Base-by-base conservation (phyloP, 768 basidiomycete species). In the Boletus rubescentipes region DNA sequence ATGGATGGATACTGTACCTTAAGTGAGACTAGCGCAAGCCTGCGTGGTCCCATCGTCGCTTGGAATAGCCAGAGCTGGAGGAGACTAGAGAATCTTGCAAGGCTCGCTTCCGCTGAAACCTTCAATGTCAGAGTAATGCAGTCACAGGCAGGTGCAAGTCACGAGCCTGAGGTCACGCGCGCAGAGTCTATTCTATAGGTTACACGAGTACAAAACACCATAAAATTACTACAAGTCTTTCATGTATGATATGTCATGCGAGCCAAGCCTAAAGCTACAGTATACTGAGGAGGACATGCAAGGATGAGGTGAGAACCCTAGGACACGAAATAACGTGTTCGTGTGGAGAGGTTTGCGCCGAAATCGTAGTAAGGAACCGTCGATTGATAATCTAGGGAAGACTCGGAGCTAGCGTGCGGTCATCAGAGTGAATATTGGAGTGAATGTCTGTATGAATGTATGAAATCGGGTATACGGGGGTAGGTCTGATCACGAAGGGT, bases 401-500 rank as follows among this genome's bases (percentile, higher is more conserved):
- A 30, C 39, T 41, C 34, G 45, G 39, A 10, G 46, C 9, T 50
- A 40, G 44, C 18, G 38, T 47, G 40, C 34, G 36, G 36, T 20
- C 16, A 31, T 63, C 57, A 15, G 50, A 37, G 31, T 53, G 51
- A 34, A 48, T 15, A 37, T 58, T 54, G 34, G 58, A 35, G n/a
- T 67, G 51, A 40, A 46, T 39, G n/a, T 52, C 30, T 26, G 40
- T 12, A n/a, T 54, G 61, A 41, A 51, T 14, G 43, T 67, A 70
- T 20, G 68, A 59, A 23, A 49, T 38, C 0, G 69, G 69, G 45
- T 70, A 72, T 37, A 64, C 20, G 8, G 69, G 64, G 20, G 55
- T 71, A 9, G 69, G 70, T 49, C 51, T 67, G 53, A 71, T 50
- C 23, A 72, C 36, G 37, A 53, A 44, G 34, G 67, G 65, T 21